Evolutionary conservation across 1,139 yeast genomes (phyloP).

Genomic region (Candida labiduridarum): DNA sequence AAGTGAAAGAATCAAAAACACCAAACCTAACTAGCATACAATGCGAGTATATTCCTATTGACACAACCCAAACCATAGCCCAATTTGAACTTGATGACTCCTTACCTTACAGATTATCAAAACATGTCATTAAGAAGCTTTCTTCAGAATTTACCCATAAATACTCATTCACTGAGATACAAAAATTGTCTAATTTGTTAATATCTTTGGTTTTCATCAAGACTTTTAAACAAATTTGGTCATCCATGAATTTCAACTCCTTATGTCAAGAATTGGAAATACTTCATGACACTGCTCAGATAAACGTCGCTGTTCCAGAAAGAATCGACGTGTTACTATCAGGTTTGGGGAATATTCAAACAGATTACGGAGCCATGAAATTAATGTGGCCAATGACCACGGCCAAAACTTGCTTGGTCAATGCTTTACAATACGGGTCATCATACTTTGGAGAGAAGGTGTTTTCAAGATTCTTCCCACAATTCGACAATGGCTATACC

Average conservation of each 20-base stretch:
- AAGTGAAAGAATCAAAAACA: conserved; percentile 5
- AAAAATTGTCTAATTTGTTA: conserved; percentile 5
- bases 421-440: conserved; percentile 11
- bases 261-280: background rate
- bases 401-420: conserved; percentile 7
- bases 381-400: conserved; percentile 10
- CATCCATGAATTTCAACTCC: conserved; percentile 1
- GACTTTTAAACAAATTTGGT: conserved; percentile 10
- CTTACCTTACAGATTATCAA: conserved; percentile 4
- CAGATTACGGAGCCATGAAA: conserved; percentile 6
- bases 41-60: conserved; percentile 2
- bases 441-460: conserved; percentile 11
- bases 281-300: conserved; percentile 1
- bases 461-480: conserved; percentile 7
- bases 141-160: background rate
- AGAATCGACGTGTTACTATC: conserved; percentile 9
- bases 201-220: conserved; percentile 6
- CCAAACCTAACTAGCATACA: conserved; percentile 2
- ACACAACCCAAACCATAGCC: conserved; percentile 6
- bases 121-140: conserved; percentile 6
- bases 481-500: conserved; percentile 8
- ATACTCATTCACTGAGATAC: background rate
- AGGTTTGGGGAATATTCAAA: conserved; percentile 9
- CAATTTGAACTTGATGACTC: conserved; percentile 10
- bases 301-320: conserved; percentile 10